Evolutionary conservation across 352 stramenopile species (phyloP), one percentile per base, ranked within the genome.

Genomic region (Phytophthora pinifolia): DNA sequence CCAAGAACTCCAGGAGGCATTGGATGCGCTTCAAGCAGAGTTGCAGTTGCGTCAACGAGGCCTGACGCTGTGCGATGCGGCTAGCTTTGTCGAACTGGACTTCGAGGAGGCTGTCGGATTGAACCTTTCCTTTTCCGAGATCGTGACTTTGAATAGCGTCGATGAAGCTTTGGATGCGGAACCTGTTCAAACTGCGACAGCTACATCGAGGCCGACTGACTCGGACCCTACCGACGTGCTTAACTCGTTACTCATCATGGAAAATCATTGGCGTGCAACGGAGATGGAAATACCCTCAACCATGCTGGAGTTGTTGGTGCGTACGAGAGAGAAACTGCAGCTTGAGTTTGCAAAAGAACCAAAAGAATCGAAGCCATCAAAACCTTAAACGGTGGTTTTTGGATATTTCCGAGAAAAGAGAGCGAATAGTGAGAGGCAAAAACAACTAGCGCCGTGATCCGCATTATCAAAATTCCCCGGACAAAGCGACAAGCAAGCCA

Each of bases 261-360:
- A 52, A 30, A 34, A 10, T 12, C 12, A 52, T 20, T 52, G 45
- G 45, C 45, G 45, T 8, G 27, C 29, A 20, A 49, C 43, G 9
- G 43, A 17, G 6, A 6, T 18, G 8, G 13, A 41, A 31, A 10
- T 52, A 14, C 45, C 32, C 7, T 17, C 13, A 9, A 32, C 39
- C 9, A 43, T 52, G 32, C 9, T 42, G 13, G 45, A 52, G 14
- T 30, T 41, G 45, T 10, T 42, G 45, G 9, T 32, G 7, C 32
- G 18, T 32, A 51, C 44, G 3, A 30, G 30, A 18, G 31, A 25
- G 18, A 30, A 30, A 13, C 10, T 52, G 12, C 45, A 43, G 12
- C 22, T 10, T 13, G 31, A 52, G 10, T 18, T 41, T 30, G 15
- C 27, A 22, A 17, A 25, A 1, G 20, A 25, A 25, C 20, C 20